phyloP scores from a whole-genome alignment of 2,329 filamentous ascomycete genomes.

The Teratosphaeria destructans region DNA sequence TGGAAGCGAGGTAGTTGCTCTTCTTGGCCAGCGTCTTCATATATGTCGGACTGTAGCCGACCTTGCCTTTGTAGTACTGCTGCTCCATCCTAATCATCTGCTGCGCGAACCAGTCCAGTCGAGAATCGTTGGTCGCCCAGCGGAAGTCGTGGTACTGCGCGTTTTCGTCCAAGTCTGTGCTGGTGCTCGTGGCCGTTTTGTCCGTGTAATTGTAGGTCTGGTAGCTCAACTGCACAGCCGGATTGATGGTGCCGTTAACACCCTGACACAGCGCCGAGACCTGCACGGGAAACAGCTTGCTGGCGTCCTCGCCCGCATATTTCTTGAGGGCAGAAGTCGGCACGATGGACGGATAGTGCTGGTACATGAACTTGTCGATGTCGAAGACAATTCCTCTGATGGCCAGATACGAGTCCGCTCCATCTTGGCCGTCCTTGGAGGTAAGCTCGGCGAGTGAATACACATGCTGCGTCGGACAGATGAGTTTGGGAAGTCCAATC shows the following conservation, averaged over 20 bases:
- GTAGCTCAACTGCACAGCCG: slow-evolving; percentile 75
- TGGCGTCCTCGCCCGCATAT: slow-evolving; percentile 84
- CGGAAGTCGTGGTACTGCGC: slow-evolving; percentile 88
- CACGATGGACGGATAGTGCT: slow-evolving; percentile 63
- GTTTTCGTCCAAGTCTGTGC: slow-evolving; percentile 55
- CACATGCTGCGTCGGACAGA: slow-evolving; percentile 86
- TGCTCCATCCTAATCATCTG: slow-evolving; percentile 68
- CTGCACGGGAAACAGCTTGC: slow-evolving; percentile 81
- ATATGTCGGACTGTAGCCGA: slow-evolving; percentile 74
- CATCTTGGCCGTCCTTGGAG: slow-evolving; percentile 60
- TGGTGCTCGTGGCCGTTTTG: slow-evolving; percentile 47
- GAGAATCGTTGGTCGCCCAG: slow-evolving; percentile 66
- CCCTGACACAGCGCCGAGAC: slow-evolving; percentile 86
- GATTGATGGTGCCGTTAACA: slow-evolving; percentile 54
- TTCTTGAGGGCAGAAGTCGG: slow-evolving; percentile 55
- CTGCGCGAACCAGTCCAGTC: slow-evolving; percentile 87
- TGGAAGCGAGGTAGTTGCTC: slow-evolving; percentile 56
- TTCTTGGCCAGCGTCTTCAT: slow-evolving; percentile 52
- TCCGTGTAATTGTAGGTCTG: slow-evolving; percentile 64
- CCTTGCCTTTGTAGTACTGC: slow-evolving; percentile 73
- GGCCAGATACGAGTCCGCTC: slow-evolving; percentile 56
- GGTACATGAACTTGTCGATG: slow-evolving; percentile 59
- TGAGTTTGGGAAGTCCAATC: slow-evolving; percentile 70
- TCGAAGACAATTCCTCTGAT: slow-evolving; percentile 89
- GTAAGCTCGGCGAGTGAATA: slow-evolving; percentile 70